Conservation (phyloP, 257 asterid genomes). For the Paulownia fortunei region DNA sequence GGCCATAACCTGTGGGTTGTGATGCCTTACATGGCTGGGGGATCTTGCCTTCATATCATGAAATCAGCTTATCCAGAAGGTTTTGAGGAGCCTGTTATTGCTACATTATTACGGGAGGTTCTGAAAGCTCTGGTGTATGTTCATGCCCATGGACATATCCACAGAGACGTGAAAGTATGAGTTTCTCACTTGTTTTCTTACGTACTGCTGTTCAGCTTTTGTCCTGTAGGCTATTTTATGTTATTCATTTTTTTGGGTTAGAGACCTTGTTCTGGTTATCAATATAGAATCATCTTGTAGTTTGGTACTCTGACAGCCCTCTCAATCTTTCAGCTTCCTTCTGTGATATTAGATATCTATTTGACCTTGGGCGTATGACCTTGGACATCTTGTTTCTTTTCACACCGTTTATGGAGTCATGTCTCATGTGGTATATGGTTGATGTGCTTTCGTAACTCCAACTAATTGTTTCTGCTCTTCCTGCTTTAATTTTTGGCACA, state of each 20-base stretch:
- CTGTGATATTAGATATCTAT: not conserved
- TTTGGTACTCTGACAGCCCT: slow-evolving; percentile 16
- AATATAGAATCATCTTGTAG: not conserved
- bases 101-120: slow-evolving; percentile 83
- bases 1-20: slow-evolving; percentile 97
- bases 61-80: slow-evolving; percentile 92
- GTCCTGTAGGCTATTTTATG: slow-evolving; percentile 5
- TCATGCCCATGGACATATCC: slow-evolving; percentile 95
- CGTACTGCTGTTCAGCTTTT: not conserved
- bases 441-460: slow-evolving; percentile 22
- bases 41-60: slow-evolving; percentile 97
- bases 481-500: not conserved
- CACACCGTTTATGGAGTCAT: slow-evolving; percentile 1
- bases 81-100: slow-evolving; percentile 97
- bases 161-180: slow-evolving; percentile 95
- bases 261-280: slow-evolving; percentile 6
- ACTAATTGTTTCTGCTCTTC: slow-evolving; percentile 15
- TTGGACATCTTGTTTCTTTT: slow-evolving; percentile 22
- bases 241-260: slow-evolving; percentile 16
- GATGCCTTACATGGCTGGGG: slow-evolving; percentile 98
- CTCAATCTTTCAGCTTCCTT: slow-evolving; percentile 23
- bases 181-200: slow-evolving; percentile 24
- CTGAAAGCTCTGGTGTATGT: slow-evolving; percentile 98
- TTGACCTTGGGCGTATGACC: slow-evolving; percentile 14
- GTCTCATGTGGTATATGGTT: slow-evolving; percentile 28